These are phyloP conservation scores for Myxozyma geophila DNA, from an alignment of 805 yeast genomes.

Conservation along the genomic window DNA sequence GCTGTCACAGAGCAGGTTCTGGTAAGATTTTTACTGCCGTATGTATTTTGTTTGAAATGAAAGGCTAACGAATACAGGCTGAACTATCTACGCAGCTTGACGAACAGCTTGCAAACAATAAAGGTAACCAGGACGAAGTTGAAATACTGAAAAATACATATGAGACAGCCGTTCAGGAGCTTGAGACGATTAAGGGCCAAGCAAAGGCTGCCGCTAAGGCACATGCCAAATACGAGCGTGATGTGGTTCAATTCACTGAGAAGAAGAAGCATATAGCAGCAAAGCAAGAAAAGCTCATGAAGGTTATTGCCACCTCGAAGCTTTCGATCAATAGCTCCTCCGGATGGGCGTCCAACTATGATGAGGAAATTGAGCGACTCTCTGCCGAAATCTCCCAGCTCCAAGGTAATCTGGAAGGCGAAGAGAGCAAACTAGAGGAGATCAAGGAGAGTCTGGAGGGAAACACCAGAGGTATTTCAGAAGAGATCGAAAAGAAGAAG, in stretches of 20 bases:
- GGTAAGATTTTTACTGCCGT: conserved; percentile 20
- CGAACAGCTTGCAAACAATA: conserved; percentile 51
- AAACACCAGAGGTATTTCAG: conserved; percentile 71
- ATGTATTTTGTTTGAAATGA: background rate
- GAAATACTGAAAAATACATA: conserved; percentile 39
- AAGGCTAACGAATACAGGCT: background rate
- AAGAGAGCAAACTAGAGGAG: conserved; percentile 61
- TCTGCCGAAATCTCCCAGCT: conserved; percentile 54
- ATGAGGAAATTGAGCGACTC: conserved; percentile 52
- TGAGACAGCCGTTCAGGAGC: conserved; percentile 32
- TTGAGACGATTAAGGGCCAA: conserved; percentile 41
- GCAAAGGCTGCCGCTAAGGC: conserved; percentile 42
- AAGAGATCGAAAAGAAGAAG: conserved; percentile 66
- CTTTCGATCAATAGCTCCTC: conserved; percentile 53
- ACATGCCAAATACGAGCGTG: conserved; percentile 54
- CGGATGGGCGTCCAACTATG: conserved; percentile 53
- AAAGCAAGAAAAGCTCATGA: conserved; percentile 63
- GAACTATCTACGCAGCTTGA: conserved; percentile 51
- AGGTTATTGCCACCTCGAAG: conserved; percentile 56
- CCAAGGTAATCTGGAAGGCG: conserved; percentile 53
- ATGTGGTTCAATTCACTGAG: conserved; percentile 74
- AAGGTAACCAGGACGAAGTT: conserved; percentile 50
- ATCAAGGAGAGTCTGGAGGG: conserved; percentile 70
- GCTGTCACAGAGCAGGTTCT: conserved; percentile 48
- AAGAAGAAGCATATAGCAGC: conserved; percentile 66